Evolutionary conservation across 352 stramenopile genomes (phyloP).

Genomic region (Phytopythium boreale): DNA sequence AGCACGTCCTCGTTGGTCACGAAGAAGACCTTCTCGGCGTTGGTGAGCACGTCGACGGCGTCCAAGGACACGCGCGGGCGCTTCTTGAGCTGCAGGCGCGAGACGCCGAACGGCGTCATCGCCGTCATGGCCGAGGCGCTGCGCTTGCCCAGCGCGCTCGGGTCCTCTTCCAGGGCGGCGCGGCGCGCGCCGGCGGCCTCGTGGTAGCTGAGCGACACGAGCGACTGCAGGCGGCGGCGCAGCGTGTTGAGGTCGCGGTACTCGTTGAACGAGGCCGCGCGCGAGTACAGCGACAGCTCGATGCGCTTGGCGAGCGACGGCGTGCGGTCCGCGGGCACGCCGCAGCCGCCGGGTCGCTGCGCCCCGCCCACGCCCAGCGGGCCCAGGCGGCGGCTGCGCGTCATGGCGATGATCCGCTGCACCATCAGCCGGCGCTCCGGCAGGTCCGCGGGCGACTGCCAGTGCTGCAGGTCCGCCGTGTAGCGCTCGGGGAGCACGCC

Average conservation of each 20-base stretch:
- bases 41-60: slow-evolving; percentile 9
- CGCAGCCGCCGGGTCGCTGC: slow-evolving; percentile 1
- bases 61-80: slow-evolving; percentile 18
- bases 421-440: slow-evolving; percentile 81
- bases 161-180: not conserved
- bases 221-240: slow-evolving; percentile 71
- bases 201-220: slow-evolving; percentile 87
- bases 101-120: slow-evolving; percentile 50
- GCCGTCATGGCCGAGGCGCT: slow-evolving; percentile 23
- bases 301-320: slow-evolving; percentile 85
- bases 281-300: slow-evolving; percentile 82
- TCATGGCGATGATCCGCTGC: slow-evolving; percentile 87
- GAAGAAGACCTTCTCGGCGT: slow-evolving; percentile 44
- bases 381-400: slow-evolving; percentile 50
- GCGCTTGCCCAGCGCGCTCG: slow-evolving; percentile 46
- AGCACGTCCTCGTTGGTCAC: slow-evolving; percentile 71
- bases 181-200: slow-evolving; percentile 69
- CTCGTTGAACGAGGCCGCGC: slow-evolving; percentile 78
- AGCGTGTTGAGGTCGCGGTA: slow-evolving; percentile 86
- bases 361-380: not conserved
- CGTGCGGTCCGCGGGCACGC: slow-evolving; percentile 44
- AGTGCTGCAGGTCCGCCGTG: slow-evolving; percentile 74
- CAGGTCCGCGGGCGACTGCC: slow-evolving; percentile 80
- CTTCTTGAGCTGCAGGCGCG: slow-evolving; percentile 39
- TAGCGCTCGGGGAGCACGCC: slow-evolving; percentile 73